Evolutionary conservation across 768 basidiomycete species (phyloP).

Genomic region (Trametes cubensis): DNA sequence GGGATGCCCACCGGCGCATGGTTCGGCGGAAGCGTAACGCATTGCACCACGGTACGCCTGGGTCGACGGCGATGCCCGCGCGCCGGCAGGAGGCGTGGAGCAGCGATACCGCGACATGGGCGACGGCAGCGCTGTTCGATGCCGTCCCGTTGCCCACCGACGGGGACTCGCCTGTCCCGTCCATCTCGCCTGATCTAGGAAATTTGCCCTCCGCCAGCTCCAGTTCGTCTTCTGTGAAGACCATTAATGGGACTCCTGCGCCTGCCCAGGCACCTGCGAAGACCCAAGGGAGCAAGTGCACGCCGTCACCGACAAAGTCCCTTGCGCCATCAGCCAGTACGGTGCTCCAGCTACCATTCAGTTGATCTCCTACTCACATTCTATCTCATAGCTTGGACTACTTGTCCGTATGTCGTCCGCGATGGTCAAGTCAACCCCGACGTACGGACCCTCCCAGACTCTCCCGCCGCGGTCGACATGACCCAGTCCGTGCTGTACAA

Average conservation of each 20-base stretch:
- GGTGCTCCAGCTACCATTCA: constrained; percentile 16
- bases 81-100: constrained; percentile 2
- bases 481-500: constrained; percentile 50
- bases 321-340: constrained; percentile 55
- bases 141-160: constrained; percentile 1
- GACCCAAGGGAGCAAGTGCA: constrained; percentile 39
- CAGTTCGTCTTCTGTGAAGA: constrained; percentile 18
- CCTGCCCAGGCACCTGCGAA: constrained; percentile 35
- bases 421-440: constrained; percentile 63
- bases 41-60: background rate
- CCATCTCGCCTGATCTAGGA: background rate
- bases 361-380: background rate
- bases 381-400: constrained; percentile 39
- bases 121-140: background rate
- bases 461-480: constrained; percentile 39
- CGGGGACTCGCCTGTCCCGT: constrained; percentile 12
- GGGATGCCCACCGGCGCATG: constrained; percentile 23
- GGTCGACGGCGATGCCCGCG: background rate
- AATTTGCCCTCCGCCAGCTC: background rate
- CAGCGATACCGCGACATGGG: background rate
- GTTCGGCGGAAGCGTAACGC: constrained; percentile 10
- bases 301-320: constrained; percentile 50
- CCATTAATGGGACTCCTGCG: constrained; percentile 34
- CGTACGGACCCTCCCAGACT: constrained; percentile 45
- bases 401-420: constrained; percentile 49